Percentiles rank a stretch among this genome's conserved stretches.
Evolutionary conservation across 176 grass and related monocot species (phyloP).

Genomic region (Hordeum marinum): DNA sequence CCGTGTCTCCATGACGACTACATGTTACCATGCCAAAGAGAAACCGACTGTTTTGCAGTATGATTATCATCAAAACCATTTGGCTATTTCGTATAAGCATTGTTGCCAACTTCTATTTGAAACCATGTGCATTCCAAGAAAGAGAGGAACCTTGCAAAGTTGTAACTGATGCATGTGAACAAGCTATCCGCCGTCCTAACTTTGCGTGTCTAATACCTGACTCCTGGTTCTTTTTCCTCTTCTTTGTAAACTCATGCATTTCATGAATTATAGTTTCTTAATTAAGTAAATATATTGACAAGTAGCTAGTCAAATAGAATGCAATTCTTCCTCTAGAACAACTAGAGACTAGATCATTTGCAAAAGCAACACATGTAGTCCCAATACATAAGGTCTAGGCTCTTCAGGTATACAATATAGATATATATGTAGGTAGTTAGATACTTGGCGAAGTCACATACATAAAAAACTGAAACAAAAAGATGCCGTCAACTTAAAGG

Average conservation of each 20-base stretch:
- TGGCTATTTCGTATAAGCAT: neutral
- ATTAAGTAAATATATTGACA: neutral
- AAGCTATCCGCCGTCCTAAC: neutral
- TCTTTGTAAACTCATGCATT: neutral
- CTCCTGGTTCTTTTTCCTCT: neutral
- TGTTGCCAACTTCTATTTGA: neutral
- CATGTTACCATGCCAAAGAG: neutral
- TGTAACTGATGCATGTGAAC: neutral
- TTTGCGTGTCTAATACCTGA: neutral
- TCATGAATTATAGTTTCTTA: neutral
- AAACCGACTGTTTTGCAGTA: neutral
- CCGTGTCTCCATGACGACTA: neutral
- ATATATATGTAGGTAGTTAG: neutral
- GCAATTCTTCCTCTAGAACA: neutral
- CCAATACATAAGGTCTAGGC: neutral
- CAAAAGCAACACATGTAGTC: neutral
- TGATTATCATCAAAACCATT: neutral
- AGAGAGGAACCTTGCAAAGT: neutral
- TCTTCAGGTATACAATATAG: neutral
- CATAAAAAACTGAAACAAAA: neutral
- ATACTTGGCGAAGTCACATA: neutral
- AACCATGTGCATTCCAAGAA: neutral
- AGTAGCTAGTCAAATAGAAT: neutral
- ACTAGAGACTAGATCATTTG: neutral
- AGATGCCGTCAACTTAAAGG: conserved; percentile 24